Evolutionary conservation across 1,284 basidiomycete species (phyloP).

Genomic region (Naganishia sp.): DNA sequence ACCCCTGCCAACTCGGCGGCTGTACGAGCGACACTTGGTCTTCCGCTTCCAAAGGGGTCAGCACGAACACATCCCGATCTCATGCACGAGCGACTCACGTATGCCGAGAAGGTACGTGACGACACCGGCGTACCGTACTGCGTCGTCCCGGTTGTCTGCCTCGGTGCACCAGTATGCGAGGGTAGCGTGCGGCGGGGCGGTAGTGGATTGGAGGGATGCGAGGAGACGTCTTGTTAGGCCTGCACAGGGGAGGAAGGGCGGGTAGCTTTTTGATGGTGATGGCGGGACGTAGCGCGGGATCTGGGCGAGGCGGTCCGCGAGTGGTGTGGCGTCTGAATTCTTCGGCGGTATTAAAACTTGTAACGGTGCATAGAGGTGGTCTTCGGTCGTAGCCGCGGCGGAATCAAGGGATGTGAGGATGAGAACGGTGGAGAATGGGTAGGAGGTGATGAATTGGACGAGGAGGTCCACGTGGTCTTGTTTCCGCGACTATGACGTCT

Average conservation of each 20-base stretch:
- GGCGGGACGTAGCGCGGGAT: constrained; percentile 54
- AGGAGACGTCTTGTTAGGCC: constrained; percentile 70
- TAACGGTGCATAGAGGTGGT: constrained; percentile 67
- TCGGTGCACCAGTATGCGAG: constrained; percentile 65
- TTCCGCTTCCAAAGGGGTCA: constrained; percentile 28
- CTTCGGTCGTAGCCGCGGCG: constrained; percentile 64
- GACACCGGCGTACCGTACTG: constrained; percentile 63
- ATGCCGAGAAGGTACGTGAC: constrained; percentile 58
- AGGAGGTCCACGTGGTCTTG: constrained; percentile 65
- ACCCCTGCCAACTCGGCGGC: constrained; percentile 47
- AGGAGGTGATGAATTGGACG: constrained; percentile 60
- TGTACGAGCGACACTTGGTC: constrained; percentile 39
- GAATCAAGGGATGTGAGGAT: constrained; percentile 71
- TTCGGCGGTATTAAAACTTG: constrained; percentile 37
- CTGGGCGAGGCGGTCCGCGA: constrained; percentile 61
- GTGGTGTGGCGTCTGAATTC: constrained; percentile 46
- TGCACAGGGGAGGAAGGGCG: constrained; percentile 64
- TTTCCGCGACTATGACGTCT: constrained; percentile 61
- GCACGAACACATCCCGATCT: background rate
- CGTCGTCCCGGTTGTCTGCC: constrained; percentile 75
- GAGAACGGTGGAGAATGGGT: constrained; percentile 60
- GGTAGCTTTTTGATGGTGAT: constrained; percentile 41
- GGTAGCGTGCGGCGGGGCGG: constrained; percentile 40
- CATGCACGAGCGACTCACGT: constrained; percentile 35
- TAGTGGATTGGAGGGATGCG: constrained; percentile 50